phyloP scores from a whole-genome alignment of 2,329 filamentous ascomycete genomes.

The Lasiodiplodia sp. region DNA sequence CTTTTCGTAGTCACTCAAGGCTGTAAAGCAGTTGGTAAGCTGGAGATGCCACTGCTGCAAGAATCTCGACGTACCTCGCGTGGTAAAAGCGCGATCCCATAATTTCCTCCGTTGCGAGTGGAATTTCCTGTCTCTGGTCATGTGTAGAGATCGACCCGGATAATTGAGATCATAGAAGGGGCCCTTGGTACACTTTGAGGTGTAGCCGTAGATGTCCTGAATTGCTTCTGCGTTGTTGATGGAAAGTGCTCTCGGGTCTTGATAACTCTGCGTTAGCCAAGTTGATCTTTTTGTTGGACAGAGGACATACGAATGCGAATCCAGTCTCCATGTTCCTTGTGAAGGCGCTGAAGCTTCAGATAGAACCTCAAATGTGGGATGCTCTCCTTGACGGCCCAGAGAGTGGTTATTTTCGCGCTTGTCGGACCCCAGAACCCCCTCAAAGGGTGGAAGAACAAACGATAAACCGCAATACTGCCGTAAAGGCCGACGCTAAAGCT shows the following conservation, averaged over 20 bases:
- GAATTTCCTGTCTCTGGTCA: slow-evolving; percentile 40
- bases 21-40: neutral
- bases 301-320: slow-evolving; percentile 39
- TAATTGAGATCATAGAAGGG: slow-evolving; percentile 38
- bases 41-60: no score
- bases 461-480: slow-evolving; percentile 49
- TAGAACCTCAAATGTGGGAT: slow-evolving; percentile 36
- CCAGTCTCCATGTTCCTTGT: slow-evolving; percentile 43
- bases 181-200: slow-evolving; percentile 41
- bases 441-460: slow-evolving; percentile 51
- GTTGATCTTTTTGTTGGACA: neutral
- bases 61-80: slow-evolving; percentile 30
- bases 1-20: slow-evolving; percentile 9
- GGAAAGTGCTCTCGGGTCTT: slow-evolving; percentile 43
- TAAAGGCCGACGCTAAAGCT: slow-evolving; percentile 32
- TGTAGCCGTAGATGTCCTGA: slow-evolving; percentile 40
- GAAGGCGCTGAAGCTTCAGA: slow-evolving; percentile 37
- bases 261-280: neutral
- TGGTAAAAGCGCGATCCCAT: slow-evolving; percentile 45
- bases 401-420: slow-evolving; percentile 46
- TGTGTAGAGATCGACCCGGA: slow-evolving; percentile 37
- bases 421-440: slow-evolving; percentile 50
- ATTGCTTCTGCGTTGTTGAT: slow-evolving; percentile 42
- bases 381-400: slow-evolving; percentile 43
- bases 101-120: slow-evolving; percentile 41